Conservation (phyloP, 257 asterid species). For the Ilex asprella region DNA sequence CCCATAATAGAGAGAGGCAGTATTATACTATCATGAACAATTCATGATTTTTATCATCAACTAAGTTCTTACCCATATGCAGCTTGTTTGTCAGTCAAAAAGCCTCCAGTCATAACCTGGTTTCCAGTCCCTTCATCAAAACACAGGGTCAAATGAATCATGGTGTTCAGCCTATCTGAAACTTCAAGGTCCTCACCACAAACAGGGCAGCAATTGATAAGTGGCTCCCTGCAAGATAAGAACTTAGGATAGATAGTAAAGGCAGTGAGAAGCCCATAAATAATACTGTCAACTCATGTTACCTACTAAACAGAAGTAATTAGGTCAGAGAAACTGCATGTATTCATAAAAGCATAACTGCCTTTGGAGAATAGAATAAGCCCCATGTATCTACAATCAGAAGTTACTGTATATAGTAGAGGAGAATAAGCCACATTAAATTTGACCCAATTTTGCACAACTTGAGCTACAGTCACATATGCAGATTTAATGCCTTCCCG, state of each 20-base stretch:
- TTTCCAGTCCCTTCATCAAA: conserved; percentile 98
- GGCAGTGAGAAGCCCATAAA: not conserved
- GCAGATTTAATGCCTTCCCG: no score
- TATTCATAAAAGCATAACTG: no score
- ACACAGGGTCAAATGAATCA: conserved; percentile 93
- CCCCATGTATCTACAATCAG: no score
- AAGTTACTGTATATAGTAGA: no score
- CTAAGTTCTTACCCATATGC: conserved; percentile 71
- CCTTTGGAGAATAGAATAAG: no score
- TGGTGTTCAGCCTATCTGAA: conserved; percentile 64
- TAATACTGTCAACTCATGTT: no score
- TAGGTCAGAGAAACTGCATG: no score
- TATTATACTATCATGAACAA: not conserved
- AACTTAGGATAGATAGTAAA: conserved; percentile 5
- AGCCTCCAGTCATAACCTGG: conserved; percentile 96
- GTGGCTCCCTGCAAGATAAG: conserved; percentile 64
- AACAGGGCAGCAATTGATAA: conserved; percentile 91
- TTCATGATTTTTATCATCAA: conserved; percentile 13
- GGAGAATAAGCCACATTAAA: no score
- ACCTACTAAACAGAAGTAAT: no score
- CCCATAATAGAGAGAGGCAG: conserved; percentile 3
- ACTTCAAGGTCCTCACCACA: conserved; percentile 84
- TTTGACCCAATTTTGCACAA: no score
- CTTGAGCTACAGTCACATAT: no score
- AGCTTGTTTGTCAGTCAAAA: conserved; percentile 96